These are phyloP conservation scores for Colletotrichum plurivorum DNA, from an alignment of 2,329 filamentous ascomycete species.

Conservation along the genomic window DNA sequence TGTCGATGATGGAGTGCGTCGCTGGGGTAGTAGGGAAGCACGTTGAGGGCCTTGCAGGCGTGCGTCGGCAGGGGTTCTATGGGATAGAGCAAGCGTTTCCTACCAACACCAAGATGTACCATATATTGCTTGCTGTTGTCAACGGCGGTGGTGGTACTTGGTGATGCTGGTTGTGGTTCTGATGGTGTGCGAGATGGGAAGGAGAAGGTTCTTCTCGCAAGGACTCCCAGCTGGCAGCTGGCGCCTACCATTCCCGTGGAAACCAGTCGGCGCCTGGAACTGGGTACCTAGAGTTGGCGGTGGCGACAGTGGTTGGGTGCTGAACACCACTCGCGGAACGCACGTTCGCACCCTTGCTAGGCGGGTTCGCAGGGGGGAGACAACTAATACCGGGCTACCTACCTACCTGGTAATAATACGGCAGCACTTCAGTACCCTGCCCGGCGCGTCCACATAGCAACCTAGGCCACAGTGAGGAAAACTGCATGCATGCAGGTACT, in stretches of 20 bases:
- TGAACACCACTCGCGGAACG: too few species aligned
- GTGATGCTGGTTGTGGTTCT: background rate
- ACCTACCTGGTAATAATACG: too few species aligned
- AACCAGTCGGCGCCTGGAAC: constrained; percentile 21
- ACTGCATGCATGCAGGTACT: too few species aligned
- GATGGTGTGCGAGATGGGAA: background rate
- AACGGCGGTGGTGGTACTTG: background rate
- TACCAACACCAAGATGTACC: too few species aligned
- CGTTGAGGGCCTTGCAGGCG: background rate
- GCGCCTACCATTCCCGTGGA: constrained; percentile 32
- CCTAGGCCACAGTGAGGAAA: too few species aligned
- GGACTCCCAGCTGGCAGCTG: background rate
- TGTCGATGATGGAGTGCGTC: background rate
- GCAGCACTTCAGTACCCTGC: too few species aligned
- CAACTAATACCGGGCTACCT: too few species aligned
- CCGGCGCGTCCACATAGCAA: too few species aligned
- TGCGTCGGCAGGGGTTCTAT: background rate
- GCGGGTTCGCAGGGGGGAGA: too few species aligned
- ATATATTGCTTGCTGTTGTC: too few species aligned
- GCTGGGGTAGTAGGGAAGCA: background rate
- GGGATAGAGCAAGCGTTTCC: background rate
- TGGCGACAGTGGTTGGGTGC: background rate
- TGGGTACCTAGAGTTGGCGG: background rate
- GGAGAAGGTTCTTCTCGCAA: background rate
- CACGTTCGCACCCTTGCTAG: background rate